Evolutionary conservation across 1,284 basidiomycete species (phyloP).

Genomic region (Agroathelia rolfsii): DNA sequence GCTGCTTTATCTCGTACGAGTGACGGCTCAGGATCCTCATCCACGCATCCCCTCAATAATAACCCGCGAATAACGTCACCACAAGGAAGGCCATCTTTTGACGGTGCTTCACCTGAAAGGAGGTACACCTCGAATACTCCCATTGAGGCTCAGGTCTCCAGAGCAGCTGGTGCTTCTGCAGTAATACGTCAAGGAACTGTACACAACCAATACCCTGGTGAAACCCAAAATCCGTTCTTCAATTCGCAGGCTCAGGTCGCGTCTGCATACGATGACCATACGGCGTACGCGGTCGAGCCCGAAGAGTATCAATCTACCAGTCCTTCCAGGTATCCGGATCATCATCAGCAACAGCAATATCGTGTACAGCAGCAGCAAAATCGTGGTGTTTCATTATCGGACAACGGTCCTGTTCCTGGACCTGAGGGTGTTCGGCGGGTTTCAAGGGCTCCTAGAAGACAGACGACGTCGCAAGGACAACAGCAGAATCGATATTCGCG

Average conservation of each 20-base stretch:
- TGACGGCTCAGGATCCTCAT: slow-evolving; percentile 55
- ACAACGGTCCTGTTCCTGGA: slow-evolving; percentile 70
- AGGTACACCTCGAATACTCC: slow-evolving; percentile 16
- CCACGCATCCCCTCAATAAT: too few relatives aligned
- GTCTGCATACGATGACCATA: slow-evolving; percentile 27
- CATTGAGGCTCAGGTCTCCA: slow-evolving; percentile 34
- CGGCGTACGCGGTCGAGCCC: slow-evolving; percentile 24
- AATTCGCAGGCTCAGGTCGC: slow-evolving; percentile 25
- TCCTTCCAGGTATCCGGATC: slow-evolving; percentile 10
- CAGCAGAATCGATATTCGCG: slow-evolving; percentile 65
- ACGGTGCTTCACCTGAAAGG: slow-evolving; percentile 18
- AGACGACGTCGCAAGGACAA: slow-evolving; percentile 51
- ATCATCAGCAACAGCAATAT: slow-evolving; percentile 11
- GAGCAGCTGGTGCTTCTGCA: slow-evolving; percentile 26
- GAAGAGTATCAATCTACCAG: slow-evolving; percentile 23
- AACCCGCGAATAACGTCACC: too few relatives aligned
- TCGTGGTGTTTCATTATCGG: slow-evolving; percentile 66
- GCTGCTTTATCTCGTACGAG: slow-evolving; percentile 52
- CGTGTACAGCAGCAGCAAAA: slow-evolving; percentile 12
- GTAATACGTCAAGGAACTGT: slow-evolving; percentile 32
- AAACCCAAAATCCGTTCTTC: slow-evolving; percentile 44
- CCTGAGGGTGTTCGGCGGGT: slow-evolving; percentile 69
- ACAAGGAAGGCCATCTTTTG: too few relatives aligned
- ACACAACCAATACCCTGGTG: slow-evolving; percentile 33
- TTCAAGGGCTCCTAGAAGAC: slow-evolving; percentile 38